Evolutionary conservation across 805 yeast species (phyloP).

Genomic region (Wickerhamiella slavikovae): DNA sequence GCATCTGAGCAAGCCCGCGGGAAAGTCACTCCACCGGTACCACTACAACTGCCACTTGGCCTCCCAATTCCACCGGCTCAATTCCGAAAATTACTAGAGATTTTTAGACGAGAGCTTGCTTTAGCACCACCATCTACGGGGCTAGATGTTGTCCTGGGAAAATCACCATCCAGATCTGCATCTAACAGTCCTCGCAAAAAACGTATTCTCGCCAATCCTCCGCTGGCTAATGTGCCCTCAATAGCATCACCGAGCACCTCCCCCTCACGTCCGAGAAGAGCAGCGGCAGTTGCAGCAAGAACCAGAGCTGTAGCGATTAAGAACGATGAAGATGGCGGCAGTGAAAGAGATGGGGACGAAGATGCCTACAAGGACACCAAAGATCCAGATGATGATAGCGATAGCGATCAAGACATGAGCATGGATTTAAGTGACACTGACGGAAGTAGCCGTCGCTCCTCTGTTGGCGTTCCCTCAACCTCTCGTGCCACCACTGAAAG

Average conservation of each 20-base stretch:
- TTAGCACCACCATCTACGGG: no score
- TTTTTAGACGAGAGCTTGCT: background rate
- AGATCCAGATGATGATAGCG: no score
- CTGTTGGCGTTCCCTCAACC: background rate
- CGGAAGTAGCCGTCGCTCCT: background rate
- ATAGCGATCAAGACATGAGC: no score
- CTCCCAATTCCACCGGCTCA: conserved; percentile 11
- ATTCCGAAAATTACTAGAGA: conserved; percentile 4
- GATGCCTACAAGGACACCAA: no score
- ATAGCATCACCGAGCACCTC: background rate
- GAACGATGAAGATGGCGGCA: no score
- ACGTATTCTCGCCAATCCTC: no score
- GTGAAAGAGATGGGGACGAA: no score
- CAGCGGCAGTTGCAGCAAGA: background rate
- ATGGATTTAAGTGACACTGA: background rate
- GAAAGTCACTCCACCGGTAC: conserved; percentile 3
- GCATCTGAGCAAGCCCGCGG: conserved; percentile 8
- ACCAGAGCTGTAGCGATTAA: no score
- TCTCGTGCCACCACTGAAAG: background rate
- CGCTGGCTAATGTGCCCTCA: background rate
- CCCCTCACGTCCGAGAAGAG: background rate
- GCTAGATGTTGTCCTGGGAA: no score
- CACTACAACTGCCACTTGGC: conserved; percentile 5
- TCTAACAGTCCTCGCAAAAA: no score
- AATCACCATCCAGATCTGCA: no score